Percentiles rank a stretch among this genome's conserved stretches.
Conservation (phyloP, 1,284 basidiomycete species). For the Trichosporon ovoides region DNA sequence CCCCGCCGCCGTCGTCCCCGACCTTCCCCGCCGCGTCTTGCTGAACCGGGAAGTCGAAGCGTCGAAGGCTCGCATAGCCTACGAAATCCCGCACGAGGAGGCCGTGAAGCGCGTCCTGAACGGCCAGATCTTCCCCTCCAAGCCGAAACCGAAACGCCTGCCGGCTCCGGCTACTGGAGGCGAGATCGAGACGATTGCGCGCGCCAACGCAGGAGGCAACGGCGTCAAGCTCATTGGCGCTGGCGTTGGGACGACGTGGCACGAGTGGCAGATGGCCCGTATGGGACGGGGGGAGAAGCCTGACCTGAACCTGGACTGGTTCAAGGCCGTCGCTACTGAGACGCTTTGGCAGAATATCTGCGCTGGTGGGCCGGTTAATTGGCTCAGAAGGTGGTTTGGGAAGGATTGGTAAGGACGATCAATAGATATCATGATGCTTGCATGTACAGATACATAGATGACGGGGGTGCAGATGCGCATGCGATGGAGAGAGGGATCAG, state of each 20-base stretch:
- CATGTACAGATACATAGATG: conserved; percentile 1
- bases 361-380: conserved; percentile 27
- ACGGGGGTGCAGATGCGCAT: too few species aligned
- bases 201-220: neutral
- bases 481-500: too few species aligned
- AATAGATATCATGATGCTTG: neutral
- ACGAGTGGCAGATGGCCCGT: conserved; percentile 44
- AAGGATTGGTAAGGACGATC: conserved; percentile 10
- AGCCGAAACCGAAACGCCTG: neutral
- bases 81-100: conserved; percentile 24
- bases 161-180: neutral
- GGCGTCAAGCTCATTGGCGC: conserved; percentile 42
- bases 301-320: conserved; percentile 34
- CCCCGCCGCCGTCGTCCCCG: conserved; percentile 36
- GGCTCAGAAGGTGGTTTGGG: conserved; percentile 13
- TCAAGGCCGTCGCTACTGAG: conserved; percentile 24
- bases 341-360: conserved; percentile 34
- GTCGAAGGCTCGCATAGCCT: conserved; percentile 25
- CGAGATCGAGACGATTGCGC: neutral
- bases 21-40: conserved; percentile 29
- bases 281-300: conserved; percentile 38
- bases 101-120: neutral
- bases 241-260: conserved; percentile 41
- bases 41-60: conserved; percentile 28
- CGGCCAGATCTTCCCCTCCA: neutral